These are phyloP conservation scores for Alternaria postmessia DNA, from an alignment of 2,329 filamentous ascomycete species.

Conservation along the genomic window DNA sequence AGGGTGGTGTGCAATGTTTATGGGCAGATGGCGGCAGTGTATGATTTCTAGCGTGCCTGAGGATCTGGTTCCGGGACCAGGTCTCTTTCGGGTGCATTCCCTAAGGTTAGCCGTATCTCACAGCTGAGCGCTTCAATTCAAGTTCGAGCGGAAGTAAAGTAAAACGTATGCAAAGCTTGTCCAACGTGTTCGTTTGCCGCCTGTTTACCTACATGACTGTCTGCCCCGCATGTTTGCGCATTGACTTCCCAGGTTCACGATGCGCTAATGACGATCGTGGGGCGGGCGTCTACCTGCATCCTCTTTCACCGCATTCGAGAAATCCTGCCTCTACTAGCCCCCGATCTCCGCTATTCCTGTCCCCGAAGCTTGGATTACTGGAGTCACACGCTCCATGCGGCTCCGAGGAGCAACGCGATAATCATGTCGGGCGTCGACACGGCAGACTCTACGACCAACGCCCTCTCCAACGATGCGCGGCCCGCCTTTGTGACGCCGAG, in stretches of 20 bases:
- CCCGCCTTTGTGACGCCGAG: slow-evolving; percentile 37
- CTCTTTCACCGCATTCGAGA: slow-evolving; percentile 15
- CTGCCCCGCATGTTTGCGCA: slow-evolving; percentile 22
- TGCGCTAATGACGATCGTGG: slow-evolving; percentile 22
- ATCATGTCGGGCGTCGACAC: slow-evolving; percentile 51
- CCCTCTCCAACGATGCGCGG: slow-evolving; percentile 21
- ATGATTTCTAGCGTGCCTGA: slow-evolving; percentile 18
- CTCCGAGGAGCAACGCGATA: slow-evolving; percentile 46
- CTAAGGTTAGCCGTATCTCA: slow-evolving; percentile 11
- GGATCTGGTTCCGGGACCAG: neutral
- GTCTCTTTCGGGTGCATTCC: slow-evolving; percentile 8
- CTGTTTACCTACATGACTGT: neutral
- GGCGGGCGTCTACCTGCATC: slow-evolving; percentile 20
- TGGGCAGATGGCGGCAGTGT: slow-evolving; percentile 20
- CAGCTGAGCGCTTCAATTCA: slow-evolving; percentile 2
- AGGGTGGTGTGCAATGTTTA: slow-evolving; percentile 12
- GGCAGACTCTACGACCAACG: slow-evolving; percentile 35
- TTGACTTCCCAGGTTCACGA: slow-evolving; percentile 14
- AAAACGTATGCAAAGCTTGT: neutral
- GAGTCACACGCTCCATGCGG: slow-evolving; percentile 42
- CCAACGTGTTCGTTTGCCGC: neutral
- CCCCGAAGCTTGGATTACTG: slow-evolving; percentile 12
- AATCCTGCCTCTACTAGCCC: slow-evolving; percentile 14
- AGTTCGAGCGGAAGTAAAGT: slow-evolving; percentile 2
- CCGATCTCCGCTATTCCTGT: slow-evolving; percentile 14